A percentile compares a stretch with the other conserved stretches of the same genome.
Evolutionary conservation across 306 rosid genomes (phyloP).

Genomic region (Geum urbanum): DNA sequence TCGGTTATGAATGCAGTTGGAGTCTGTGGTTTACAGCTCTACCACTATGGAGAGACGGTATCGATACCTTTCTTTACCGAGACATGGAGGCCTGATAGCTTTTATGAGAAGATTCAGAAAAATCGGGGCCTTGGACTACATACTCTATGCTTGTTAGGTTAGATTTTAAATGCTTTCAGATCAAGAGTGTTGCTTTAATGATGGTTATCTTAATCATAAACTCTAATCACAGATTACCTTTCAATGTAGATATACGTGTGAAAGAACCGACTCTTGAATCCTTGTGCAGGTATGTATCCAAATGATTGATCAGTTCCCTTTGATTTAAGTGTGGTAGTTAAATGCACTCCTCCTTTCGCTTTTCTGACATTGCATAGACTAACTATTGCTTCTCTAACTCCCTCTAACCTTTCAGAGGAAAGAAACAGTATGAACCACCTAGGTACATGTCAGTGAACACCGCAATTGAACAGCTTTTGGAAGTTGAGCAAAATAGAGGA

Average conservation of each 20-base stretch:
- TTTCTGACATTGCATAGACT: constrained; percentile 5
- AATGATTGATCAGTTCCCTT: constrained; percentile 3
- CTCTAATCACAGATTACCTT: neutral
- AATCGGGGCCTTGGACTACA: constrained; percentile 50
- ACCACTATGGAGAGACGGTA: constrained; percentile 82
- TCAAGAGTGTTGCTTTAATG: neutral
- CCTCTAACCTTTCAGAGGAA: constrained; percentile 56
- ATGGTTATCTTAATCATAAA: neutral
- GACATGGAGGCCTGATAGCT: constrained; percentile 90
- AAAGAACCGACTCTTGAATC: constrained; percentile 90
- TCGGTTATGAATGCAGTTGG: constrained; percentile 93
- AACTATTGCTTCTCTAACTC: constrained; percentile 6
- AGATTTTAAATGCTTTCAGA: neutral
- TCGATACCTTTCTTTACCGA: constrained; percentile 76
- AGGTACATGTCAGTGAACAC: constrained; percentile 80
- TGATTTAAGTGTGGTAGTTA: neutral
- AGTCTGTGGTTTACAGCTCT: constrained; percentile 77
- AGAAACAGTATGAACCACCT: constrained; percentile 77
- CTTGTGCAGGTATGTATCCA: constrained; percentile 60
- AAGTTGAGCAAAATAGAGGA: constrained; percentile 58
- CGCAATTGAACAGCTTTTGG: constrained; percentile 87
- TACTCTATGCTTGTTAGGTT: constrained; percentile 59
- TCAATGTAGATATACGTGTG: constrained; percentile 70
- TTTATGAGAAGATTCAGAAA: constrained; percentile 73
- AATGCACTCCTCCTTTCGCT: neutral